A percentile compares a stretch with the other conserved stretches of the same genome.
Conservation (phyloP, 2,329 filamentous ascomycete genomes). For the Amauroascus verrucosus region DNA sequence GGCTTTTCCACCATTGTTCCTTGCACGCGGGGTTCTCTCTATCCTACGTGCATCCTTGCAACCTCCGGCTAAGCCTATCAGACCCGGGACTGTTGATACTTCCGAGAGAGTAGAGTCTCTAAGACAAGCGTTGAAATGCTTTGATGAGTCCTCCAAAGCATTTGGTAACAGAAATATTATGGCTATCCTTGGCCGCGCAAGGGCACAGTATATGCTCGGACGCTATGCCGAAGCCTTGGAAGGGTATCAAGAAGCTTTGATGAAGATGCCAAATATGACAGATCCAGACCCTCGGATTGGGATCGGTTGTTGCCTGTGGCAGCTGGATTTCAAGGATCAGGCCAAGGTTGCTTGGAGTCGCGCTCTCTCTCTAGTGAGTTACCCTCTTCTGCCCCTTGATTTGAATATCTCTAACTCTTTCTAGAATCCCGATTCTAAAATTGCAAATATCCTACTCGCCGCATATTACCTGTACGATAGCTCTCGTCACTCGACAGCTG, state of each 20-base stretch:
- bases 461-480: conserved; percentile 83
- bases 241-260: conserved; percentile 75
- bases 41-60: conserved; percentile 80
- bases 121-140: conserved; percentile 78
- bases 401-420: conserved; percentile 14
- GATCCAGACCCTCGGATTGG: conserved; percentile 94
- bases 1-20: conserved; percentile 78
- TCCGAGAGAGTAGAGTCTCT: conserved; percentile 67
- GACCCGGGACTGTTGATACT: conserved; percentile 53
- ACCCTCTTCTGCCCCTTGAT: not conserved
- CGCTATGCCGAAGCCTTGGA: conserved; percentile 76
- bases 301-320: conserved; percentile 95
- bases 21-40: conserved; percentile 81
- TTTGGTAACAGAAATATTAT: conserved; percentile 84
- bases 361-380: conserved; percentile 60
- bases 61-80: conserved; percentile 57
- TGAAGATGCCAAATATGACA: conserved; percentile 73
- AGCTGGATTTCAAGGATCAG: conserved; percentile 86
- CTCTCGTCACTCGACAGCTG: conserved; percentile 68
- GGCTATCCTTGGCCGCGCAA: conserved; percentile 79
- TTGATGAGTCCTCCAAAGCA: conserved; percentile 81
- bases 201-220: conserved; percentile 74
- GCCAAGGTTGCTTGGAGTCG: conserved; percentile 86
- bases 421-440: conserved; percentile 66
- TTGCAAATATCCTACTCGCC: conserved; percentile 80